phyloP scores from a whole-genome alignment of 1,139 yeast genomes.

The Pichia kudriavzevii region DNA sequence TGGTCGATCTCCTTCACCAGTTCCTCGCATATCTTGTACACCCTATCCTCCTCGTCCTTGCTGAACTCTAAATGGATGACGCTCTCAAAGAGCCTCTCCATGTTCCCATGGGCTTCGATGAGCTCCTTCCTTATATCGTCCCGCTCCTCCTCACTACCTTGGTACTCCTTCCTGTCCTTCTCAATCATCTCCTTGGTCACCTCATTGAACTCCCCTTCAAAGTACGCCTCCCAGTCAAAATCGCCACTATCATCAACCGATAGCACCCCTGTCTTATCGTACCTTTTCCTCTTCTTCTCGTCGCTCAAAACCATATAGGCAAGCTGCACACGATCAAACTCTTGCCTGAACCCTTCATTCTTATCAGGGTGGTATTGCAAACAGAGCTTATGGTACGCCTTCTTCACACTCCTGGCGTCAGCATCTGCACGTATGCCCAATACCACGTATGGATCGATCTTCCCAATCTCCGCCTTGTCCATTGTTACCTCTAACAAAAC shows the following conservation, averaged over 20 bases:
- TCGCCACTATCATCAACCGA: conserved; percentile 34
- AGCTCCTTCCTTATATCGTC: conserved; percentile 58
- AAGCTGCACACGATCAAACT: conserved; percentile 66
- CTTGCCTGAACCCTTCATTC: conserved; percentile 28
- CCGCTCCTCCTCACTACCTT: conserved; percentile 58
- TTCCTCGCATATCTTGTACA: conserved; percentile 43
- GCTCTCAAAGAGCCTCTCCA: conserved; percentile 59
- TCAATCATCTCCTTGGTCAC: conserved; percentile 70
- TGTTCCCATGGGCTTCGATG: conserved; percentile 58
- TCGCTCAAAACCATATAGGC: conserved; percentile 69
- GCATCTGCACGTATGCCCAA: conserved; percentile 39
- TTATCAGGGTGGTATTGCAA: conserved; percentile 78
- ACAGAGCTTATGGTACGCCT: conserved; percentile 65
- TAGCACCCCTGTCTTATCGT: conserved; percentile 59
- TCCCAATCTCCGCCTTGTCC: neutral
- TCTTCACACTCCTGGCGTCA: conserved; percentile 52
- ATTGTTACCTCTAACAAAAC: no score
- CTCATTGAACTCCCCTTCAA: conserved; percentile 38
- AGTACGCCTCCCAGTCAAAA: conserved; percentile 61
- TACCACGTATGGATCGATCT: conserved; percentile 50
- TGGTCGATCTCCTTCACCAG: conserved; percentile 35
- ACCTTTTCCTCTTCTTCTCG: conserved; percentile 44
- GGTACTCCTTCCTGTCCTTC: conserved; percentile 59
- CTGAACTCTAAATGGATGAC: conserved; percentile 70
- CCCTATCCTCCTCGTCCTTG: conserved; percentile 53